Evolutionary conservation across 805 yeast genomes (phyloP).

Genomic region (Candida coquimbonensis): DNA sequence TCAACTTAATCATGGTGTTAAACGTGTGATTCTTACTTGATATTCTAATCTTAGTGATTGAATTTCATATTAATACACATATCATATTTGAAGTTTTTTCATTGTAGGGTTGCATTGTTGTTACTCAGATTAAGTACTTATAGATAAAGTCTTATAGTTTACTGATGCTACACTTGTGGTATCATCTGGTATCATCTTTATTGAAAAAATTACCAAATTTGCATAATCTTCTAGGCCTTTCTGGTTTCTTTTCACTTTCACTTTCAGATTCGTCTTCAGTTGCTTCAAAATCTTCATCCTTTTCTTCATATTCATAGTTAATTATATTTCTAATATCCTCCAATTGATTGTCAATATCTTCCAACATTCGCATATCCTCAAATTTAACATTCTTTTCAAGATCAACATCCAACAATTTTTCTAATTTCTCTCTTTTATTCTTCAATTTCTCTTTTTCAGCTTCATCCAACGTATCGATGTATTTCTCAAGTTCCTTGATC

Average conservation of each 20-base stretch:
- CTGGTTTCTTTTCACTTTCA: background rate
- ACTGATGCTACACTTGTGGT: no score
- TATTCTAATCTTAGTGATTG: no score
- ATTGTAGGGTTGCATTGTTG: no score
- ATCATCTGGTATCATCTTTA: background rate
- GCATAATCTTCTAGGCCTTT: background rate
- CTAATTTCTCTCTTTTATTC: conserved; percentile 31
- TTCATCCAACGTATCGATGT: conserved; percentile 14
- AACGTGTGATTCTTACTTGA: no score
- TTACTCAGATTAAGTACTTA: no score
- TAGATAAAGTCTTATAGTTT: no score
- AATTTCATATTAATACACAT: no score
- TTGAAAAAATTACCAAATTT: conserved; percentile 6
- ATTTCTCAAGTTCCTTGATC: conserved; percentile 29
- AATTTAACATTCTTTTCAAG: conserved; percentile 25
- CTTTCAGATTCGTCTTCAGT: background rate
- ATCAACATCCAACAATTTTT: conserved; percentile 26
- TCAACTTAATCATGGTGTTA: no score
- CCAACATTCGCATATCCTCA: conserved; percentile 31
- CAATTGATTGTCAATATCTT: conserved; percentile 31
- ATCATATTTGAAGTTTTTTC: no score
- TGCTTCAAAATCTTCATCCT: conserved; percentile 4
- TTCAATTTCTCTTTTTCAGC: conserved; percentile 16
- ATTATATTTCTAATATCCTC: conserved; percentile 28
- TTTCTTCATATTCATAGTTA: conserved; percentile 4